Conservation (phyloP, 2,329 filamentous ascomycete species). For the Colletotrichum coccodes region DNA sequence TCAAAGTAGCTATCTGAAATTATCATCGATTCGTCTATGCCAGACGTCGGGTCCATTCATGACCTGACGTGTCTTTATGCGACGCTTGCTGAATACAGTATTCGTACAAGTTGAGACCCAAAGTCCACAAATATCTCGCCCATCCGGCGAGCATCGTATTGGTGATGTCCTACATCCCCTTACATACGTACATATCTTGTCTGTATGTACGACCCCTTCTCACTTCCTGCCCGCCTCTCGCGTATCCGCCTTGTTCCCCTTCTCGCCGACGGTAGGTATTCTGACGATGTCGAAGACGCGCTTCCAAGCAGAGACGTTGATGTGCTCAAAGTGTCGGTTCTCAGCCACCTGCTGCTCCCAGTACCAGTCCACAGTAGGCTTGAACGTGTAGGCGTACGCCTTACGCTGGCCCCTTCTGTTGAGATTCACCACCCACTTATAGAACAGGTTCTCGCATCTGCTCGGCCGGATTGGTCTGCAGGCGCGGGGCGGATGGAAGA, state of each 20-base stretch:
- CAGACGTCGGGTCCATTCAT: background rate
- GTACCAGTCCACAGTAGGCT: slow-evolving; percentile 64
- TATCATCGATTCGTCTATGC: background rate
- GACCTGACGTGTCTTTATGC: background rate
- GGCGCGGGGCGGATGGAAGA: slow-evolving; percentile 59
- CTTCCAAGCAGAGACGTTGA: slow-evolving; percentile 57
- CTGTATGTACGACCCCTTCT: background rate
- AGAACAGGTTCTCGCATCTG: slow-evolving; percentile 56
- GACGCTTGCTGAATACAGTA: background rate
- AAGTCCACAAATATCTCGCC: background rate
- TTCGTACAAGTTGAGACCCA: background rate
- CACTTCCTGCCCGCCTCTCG: background rate
- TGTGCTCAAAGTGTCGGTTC: slow-evolving; percentile 60
- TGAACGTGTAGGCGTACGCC: slow-evolving; percentile 52
- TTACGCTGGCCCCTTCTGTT: slow-evolving; percentile 33
- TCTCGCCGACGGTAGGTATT: background rate
- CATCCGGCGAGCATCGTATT: background rate
- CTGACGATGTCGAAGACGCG: slow-evolving; percentile 45
- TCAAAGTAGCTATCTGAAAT: too few species aligned
- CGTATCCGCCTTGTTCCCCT: background rate
- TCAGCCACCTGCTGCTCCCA: slow-evolving; percentile 51
- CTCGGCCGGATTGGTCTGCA: slow-evolving; percentile 34
- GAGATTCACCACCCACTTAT: slow-evolving; percentile 46
- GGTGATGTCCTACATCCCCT: background rate
- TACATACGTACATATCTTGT: background rate